Evolutionary conservation across 257 asterid genomes (phyloP), one percentile per base, ranked within the genome.

Genomic region (Euphrasia confusa): DNA sequence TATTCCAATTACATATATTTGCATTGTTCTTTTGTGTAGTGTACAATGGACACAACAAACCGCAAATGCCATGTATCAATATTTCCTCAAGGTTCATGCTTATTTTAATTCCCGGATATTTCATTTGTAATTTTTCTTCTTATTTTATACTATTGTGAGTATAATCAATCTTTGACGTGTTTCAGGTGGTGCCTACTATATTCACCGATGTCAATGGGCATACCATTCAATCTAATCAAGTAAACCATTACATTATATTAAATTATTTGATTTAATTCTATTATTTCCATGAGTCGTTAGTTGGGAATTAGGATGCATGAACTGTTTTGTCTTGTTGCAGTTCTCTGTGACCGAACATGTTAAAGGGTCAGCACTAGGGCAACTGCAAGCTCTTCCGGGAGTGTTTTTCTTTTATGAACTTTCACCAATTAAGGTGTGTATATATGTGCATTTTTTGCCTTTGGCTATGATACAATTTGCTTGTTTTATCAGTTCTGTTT

Each of bases 131-230:
- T 5, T 49, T 18, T 10, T 10, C 30, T 18, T 17, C 12, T 49
- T 49, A 50, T 47, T 47, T 48, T 44, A 64, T 10, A 55, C 44
- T 27, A 4, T 47, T 45, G 52, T 48, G 59, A 49, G 61, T 61
- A 52, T 63, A 49, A 52, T 58, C 37, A 56, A 4, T 48, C 10
- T 72, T 62, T 62, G 42, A 53, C 74, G 44, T 67, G 33, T 68
- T 81, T 79, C 87, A 93, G 97, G 99, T 93, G 79, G 97, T 93
- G 67, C 95, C 99, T 69, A 93, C 99, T 53, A 87, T 83, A 14
- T 93, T 84, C 84, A 93, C 94, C 1, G 88, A 89, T 79, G 84
- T 83, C 58, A 74, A 74, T 14, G 96, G 90, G 30, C 82, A 89
- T 54, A 68, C 81, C 21, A 89, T 93, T 77, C 97, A 85, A 69